phyloP scores from a whole-genome alignment of 2,329 filamentous ascomycete genomes.

The Fusarium agapanthi region DNA sequence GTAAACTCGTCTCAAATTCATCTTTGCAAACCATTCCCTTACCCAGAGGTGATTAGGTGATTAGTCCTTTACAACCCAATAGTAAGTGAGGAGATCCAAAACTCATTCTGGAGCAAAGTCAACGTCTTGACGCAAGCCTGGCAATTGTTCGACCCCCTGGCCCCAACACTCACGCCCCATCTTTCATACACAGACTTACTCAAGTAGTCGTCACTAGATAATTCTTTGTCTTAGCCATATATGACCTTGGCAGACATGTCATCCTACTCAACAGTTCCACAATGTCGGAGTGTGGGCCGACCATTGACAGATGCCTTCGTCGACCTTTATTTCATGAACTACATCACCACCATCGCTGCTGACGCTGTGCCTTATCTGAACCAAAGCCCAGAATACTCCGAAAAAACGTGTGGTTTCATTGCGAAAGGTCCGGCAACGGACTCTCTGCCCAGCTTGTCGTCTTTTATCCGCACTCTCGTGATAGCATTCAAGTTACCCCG shows the following conservation, averaged over 20 bases:
- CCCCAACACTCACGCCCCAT: neutral
- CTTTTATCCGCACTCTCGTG: neutral
- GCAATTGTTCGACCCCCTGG: neutral
- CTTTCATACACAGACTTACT: rapidly evolving
- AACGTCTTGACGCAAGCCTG: neutral
- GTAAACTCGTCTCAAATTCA: neutral
- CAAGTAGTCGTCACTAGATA: neutral
- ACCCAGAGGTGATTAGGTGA: neutral
- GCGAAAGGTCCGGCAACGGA: neutral
- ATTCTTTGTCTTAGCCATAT: neutral
- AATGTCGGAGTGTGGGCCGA: neutral
- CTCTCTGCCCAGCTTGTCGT: neutral
- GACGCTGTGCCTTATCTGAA: neutral
- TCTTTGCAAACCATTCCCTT: neutral
- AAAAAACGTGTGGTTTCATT: neutral
- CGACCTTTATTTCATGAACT: conserved; percentile 6
- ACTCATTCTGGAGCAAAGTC: neutral
- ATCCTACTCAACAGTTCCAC: neutral
- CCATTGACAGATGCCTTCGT: neutral
- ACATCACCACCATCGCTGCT: neutral
- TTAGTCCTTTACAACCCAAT: neutral
- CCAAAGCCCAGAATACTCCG: neutral
- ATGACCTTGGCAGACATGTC: neutral
- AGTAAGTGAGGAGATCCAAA: neutral
- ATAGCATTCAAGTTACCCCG: neutral